A percentile compares a stretch with the other conserved stretches of the same genome.
Conservation (phyloP, 352 stramenopile genomes). For the Phytophthora kernoviae region DNA sequence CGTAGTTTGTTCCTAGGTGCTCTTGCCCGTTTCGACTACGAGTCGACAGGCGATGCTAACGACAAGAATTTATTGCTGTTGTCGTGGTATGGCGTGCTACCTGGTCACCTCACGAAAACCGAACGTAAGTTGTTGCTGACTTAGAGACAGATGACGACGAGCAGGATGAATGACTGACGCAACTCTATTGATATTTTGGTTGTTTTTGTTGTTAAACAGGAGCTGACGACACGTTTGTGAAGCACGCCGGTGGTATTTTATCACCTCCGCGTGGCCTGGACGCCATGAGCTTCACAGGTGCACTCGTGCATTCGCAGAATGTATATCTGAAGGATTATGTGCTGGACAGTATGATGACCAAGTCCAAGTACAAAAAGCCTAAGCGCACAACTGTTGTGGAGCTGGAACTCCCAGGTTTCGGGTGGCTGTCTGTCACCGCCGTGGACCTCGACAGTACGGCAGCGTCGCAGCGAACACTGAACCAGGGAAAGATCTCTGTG, state of each 20-base stretch:
- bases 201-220: constrained; percentile 30
- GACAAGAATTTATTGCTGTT: constrained; percentile 72
- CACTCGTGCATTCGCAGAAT: constrained; percentile 56
- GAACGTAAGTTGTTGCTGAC: constrained; percentile 52
- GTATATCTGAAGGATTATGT: constrained; percentile 76
- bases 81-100: constrained; percentile 84
- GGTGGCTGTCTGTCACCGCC: constrained; percentile 78
- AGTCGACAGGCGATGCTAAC: constrained; percentile 37
- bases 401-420: constrained; percentile 79
- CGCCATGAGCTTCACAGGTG: constrained; percentile 76
- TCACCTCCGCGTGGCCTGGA: constrained; percentile 77
- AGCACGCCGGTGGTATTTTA: constrained; percentile 79
- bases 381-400: constrained; percentile 84
- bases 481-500: constrained; percentile 63
- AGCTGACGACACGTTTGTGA: constrained; percentile 77
- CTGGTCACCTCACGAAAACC: constrained; percentile 83
- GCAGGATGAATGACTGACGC: constrained; percentile 5
- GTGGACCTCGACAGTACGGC: constrained; percentile 81
- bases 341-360: constrained; percentile 59
- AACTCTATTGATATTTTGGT: neutral
- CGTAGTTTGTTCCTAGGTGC: constrained; percentile 82
- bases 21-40: constrained; percentile 81
- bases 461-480: constrained; percentile 66
- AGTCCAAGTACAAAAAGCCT: constrained; percentile 80
- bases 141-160: neutral